These are phyloP conservation scores for Cucurbita pepo DNA, from an alignment of 306 rosid genomes.

Conservation along the genomic window DNA sequence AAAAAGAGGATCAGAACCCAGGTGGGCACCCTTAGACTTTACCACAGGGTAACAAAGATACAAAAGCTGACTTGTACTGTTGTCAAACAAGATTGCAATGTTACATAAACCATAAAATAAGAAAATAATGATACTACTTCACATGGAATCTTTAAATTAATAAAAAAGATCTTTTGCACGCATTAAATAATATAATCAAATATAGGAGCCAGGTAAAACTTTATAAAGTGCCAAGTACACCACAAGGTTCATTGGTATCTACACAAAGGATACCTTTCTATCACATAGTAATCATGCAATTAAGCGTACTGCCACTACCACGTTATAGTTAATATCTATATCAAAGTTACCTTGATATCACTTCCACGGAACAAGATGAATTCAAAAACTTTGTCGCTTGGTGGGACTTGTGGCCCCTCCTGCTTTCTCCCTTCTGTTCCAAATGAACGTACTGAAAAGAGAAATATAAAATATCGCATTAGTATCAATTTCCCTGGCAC, in stretches of 20 bases:
- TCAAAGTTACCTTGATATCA: constrained; percentile 47
- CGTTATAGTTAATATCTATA: neutral
- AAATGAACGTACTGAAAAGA: constrained; percentile 70
- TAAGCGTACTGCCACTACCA: neutral
- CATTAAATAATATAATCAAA: neutral
- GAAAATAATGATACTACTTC: neutral
- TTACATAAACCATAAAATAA: neutral
- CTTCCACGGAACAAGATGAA: constrained; percentile 85
- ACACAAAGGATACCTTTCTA: neutral
- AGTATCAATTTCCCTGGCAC: neutral
- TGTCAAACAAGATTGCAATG: neutral
- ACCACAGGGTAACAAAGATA: neutral
- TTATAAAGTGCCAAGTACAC: neutral
- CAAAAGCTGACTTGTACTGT: neutral
- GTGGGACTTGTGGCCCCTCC: constrained; percentile 79
- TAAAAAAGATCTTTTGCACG: neutral
- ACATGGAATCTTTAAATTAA: neutral
- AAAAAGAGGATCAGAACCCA: neutral
- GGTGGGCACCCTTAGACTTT: neutral
- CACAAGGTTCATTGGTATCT: neutral
- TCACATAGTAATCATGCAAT: neutral
- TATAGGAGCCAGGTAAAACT: neutral
- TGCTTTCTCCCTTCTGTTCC: constrained; percentile 97
- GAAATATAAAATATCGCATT: constrained; percentile 9
- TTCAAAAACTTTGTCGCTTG: constrained; percentile 76